Conservation (phyloP, 495 filamentous ascomycete species). For the Tuber umbilicatum region DNA sequence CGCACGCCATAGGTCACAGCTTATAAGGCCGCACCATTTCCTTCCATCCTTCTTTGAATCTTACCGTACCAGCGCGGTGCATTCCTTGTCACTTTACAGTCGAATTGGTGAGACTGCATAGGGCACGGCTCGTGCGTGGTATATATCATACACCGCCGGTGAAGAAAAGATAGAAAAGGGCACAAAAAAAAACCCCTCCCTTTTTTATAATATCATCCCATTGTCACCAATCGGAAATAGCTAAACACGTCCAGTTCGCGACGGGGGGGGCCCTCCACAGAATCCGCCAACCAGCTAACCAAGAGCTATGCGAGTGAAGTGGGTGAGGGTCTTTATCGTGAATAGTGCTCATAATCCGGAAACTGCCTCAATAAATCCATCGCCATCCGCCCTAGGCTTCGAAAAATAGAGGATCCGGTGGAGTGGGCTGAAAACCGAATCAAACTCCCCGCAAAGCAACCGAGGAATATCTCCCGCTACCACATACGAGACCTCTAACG, state of each 20-base stretch:
- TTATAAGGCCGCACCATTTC: neutral
- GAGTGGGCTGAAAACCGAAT: too few relatives aligned
- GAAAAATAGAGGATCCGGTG: too few relatives aligned
- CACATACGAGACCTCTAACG: too few relatives aligned
- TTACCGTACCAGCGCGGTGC: neutral
- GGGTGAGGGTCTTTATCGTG: neutral
- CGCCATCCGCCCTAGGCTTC: neutral
- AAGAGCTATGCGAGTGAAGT: neutral
- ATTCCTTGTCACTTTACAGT: neutral
- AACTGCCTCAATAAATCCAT: neutral
- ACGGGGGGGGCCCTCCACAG: neutral
- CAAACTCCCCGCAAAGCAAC: too few relatives aligned
- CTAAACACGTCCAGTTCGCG: neutral
- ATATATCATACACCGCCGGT: neutral
- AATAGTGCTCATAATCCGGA: neutral
- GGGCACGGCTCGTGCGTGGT: neutral
- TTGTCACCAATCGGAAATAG: neutral
- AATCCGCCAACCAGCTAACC: neutral
- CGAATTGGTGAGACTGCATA: neutral
- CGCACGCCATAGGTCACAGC: neutral
- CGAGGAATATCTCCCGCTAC: too few relatives aligned
- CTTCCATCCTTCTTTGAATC: neutral
- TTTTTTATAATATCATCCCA: neutral
- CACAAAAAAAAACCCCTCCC: neutral
- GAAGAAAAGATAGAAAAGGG: neutral